A percentile compares a stretch with the other conserved stretches of the same genome.
These are phyloP conservation scores for Lizonia empirigonia DNA, from an alignment of 2,329 filamentous ascomycete genomes.

Conservation along the genomic window DNA sequence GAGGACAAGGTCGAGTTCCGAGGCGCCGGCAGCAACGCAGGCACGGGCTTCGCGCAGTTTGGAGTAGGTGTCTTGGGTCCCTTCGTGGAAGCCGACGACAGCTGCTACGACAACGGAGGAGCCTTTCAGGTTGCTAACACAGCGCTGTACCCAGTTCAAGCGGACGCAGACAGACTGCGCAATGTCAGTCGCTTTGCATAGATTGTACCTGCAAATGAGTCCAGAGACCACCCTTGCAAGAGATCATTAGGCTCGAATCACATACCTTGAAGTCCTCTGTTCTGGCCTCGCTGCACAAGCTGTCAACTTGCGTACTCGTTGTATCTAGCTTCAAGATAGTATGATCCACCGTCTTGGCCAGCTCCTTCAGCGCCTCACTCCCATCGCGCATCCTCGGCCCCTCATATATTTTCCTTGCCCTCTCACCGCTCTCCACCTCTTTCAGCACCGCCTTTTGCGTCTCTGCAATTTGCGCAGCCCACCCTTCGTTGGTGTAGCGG, in stretches of 20 bases:
- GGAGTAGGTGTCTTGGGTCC: slow-evolving; percentile 57
- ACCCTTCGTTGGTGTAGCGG: slow-evolving; percentile 54
- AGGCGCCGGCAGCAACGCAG: slow-evolving; percentile 58
- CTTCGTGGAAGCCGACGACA: slow-evolving; percentile 66
- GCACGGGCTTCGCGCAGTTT: slow-evolving; percentile 60
- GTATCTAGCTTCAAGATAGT: slow-evolving; percentile 58
- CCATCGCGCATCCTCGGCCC: slow-evolving; percentile 37
- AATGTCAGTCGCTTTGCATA: slow-evolving; percentile 29
- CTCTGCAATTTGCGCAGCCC: slow-evolving; percentile 50
- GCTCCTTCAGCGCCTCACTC: slow-evolving; percentile 32
- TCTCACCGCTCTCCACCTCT: slow-evolving; percentile 36
- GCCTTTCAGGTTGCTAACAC: slow-evolving; percentile 56
- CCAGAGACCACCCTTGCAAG: too few relatives aligned
- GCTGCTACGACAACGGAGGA: slow-evolving; percentile 59
- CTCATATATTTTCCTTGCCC: slow-evolving; percentile 35
- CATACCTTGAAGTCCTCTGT: slow-evolving; percentile 53
- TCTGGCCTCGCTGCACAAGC: slow-evolving; percentile 61
- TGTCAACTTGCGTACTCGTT: slow-evolving; percentile 57
- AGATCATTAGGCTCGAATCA: too few relatives aligned
- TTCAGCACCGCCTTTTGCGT: slow-evolving; percentile 38
- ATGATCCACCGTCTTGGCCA: slow-evolving; percentile 54
- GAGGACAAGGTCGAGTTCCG: slow-evolving; percentile 65
- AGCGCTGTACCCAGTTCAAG: slow-evolving; percentile 57
- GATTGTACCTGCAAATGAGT: not conserved
- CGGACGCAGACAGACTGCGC: slow-evolving; percentile 63